phyloP scores from a whole-genome alignment of 208 protist genomes.

The Trypanosoma boissoni region DNA sequence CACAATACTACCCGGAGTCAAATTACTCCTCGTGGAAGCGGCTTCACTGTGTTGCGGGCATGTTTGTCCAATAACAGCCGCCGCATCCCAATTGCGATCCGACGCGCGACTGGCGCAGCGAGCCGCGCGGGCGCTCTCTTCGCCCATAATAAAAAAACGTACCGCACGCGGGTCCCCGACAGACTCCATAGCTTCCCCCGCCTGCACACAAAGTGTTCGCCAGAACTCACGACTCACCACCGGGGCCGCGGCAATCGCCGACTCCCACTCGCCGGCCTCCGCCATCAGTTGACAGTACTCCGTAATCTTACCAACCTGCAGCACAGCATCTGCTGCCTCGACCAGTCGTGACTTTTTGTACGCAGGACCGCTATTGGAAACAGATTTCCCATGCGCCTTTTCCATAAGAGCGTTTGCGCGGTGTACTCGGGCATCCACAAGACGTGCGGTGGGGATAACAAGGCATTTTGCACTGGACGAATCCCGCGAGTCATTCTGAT shows the following conservation, averaged over 20 bases:
- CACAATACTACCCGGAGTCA: no score
- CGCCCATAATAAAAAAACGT: slow-evolving; percentile 77
- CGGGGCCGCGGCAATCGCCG: slow-evolving; percentile 84
- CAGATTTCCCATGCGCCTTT: slow-evolving; percentile 69
- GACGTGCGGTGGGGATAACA: slow-evolving; percentile 41
- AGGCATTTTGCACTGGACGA: slow-evolving; percentile 30
- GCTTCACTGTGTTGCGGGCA: slow-evolving; percentile 54
- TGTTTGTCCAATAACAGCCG: slow-evolving; percentile 54
- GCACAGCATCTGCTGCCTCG: slow-evolving; percentile 67
- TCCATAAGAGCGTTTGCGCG: slow-evolving; percentile 54
- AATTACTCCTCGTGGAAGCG: no score
- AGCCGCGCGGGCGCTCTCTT: slow-evolving; percentile 68
- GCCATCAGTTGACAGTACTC: slow-evolving; percentile 83
- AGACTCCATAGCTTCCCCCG: slow-evolving; percentile 67
- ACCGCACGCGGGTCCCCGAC: slow-evolving; percentile 53
- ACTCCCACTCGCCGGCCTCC: slow-evolving; percentile 87
- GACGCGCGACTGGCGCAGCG: slow-evolving; percentile 45
- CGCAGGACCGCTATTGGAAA: slow-evolving; percentile 37
- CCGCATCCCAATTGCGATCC: slow-evolving; percentile 44
- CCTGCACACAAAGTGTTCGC: slow-evolving; percentile 66
- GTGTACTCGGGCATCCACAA: slow-evolving; percentile 43
- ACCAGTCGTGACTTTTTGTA: slow-evolving; percentile 63
- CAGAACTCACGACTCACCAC: slow-evolving; percentile 86
- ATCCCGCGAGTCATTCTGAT: slow-evolving; percentile 18
- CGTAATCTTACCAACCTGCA: slow-evolving; percentile 68